Conservation (phyloP, 495 filamentous ascomycete species). For the Penicillium ucsense region DNA sequence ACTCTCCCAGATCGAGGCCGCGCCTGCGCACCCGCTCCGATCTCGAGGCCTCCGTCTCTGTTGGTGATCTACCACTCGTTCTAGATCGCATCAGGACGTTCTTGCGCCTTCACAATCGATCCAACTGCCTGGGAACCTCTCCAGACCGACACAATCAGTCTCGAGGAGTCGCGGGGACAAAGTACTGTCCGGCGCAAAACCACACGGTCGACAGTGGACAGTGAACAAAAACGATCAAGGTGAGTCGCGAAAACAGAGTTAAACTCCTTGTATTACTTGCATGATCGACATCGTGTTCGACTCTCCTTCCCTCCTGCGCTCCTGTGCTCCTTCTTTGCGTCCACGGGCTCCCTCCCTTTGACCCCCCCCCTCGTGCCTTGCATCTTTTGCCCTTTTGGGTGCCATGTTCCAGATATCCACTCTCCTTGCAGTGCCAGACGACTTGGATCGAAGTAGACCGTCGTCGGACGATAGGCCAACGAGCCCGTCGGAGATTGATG, state of each 20-base stretch:
- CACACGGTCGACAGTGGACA: background rate
- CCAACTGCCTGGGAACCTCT: background rate
- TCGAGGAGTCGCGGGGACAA: slow-evolving; percentile 1
- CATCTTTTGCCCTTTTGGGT: slow-evolving; percentile 24
- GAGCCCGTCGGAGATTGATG: slow-evolving; percentile 23
- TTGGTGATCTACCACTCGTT: background rate
- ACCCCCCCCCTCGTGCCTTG: slow-evolving; percentile 30
- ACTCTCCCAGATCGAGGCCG: too few relatives aligned
- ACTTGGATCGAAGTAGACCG: slow-evolving; percentile 5
- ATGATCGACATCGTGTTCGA: background rate
- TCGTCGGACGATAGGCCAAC: slow-evolving; percentile 2
- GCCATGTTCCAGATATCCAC: slow-evolving; percentile 12
- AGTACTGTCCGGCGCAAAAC: background rate
- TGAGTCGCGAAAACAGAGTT: slow-evolving; percentile 5
- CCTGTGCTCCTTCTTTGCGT: slow-evolving; percentile 9
- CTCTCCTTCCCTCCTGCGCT: background rate
- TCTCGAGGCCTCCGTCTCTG: background rate
- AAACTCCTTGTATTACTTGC: background rate
- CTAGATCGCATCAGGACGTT: background rate
- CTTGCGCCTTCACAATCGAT: background rate
- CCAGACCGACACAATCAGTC: too few relatives aligned
- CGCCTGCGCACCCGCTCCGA: background rate
- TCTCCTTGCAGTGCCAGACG: slow-evolving; percentile 30
- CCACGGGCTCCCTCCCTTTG: slow-evolving; percentile 21
- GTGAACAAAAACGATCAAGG: slow-evolving; percentile 1